Evolutionary conservation across 1,284 basidiomycete species (phyloP).

Genomic region (Wolfiporia cocos): DNA sequence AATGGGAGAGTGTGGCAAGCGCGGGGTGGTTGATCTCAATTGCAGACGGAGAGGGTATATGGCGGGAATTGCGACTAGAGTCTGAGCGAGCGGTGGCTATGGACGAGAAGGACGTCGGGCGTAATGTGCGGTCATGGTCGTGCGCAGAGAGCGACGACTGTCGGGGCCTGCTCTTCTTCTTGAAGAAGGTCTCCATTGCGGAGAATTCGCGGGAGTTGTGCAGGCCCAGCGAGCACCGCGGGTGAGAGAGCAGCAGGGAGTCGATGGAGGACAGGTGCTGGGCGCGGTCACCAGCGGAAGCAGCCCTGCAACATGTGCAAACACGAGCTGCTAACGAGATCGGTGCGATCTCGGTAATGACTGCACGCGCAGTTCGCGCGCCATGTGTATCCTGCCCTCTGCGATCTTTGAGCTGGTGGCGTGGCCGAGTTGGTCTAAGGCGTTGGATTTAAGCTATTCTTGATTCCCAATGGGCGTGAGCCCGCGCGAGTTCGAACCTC

Average conservation of each 20-base stretch:
- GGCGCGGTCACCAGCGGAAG: no score
- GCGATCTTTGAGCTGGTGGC: constrained; percentile 55
- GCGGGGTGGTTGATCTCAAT: constrained; percentile 44
- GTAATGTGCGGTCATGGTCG: constrained; percentile 48
- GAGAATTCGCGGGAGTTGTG: no score
- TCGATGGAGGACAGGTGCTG: no score
- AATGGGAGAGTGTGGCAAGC: constrained; percentile 46
- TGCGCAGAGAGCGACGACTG: constrained; percentile 39
- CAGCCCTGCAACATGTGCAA: no score
- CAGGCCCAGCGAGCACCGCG: no score
- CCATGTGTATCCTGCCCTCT: no score
- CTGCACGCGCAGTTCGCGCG: no score
- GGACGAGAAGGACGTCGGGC: constrained; percentile 21
- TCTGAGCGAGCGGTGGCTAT: constrained; percentile 56
- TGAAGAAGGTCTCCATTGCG: constrained; percentile 55
- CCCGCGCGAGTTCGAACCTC: constrained; percentile 82
- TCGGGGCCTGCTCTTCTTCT: constrained; percentile 46
- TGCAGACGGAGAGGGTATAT: constrained; percentile 49
- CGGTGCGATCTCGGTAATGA: no score
- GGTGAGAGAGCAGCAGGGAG: no score
- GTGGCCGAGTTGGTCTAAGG: constrained; percentile 81
- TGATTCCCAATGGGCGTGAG: constrained; percentile 73
- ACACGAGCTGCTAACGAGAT: no score
- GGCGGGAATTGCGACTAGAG: constrained; percentile 51
- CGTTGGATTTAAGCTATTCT: constrained; percentile 70